Evolutionary conservation across 2,329 filamentous ascomycete genomes (phyloP).

Genomic region (Ophiocordyceps sinensis): DNA sequence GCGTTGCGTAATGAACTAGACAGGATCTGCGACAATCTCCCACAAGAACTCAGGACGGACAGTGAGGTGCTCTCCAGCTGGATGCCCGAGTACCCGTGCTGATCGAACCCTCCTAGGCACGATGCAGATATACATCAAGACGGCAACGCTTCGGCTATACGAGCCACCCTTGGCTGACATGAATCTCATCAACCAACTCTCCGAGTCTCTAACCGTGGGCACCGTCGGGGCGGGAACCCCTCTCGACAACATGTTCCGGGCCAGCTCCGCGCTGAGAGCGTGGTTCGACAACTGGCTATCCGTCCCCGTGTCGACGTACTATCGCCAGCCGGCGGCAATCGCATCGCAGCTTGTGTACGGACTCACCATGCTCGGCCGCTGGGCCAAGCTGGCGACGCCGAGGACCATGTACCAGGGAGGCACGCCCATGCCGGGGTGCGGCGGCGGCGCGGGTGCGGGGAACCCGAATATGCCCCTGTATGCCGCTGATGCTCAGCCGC

Average conservation of each 20-base stretch:
- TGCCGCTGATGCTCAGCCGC: conserved; percentile 10
- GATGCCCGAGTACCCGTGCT: neutral
- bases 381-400: conserved; percentile 30
- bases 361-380: conserved; percentile 34
- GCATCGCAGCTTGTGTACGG: conserved; percentile 33
- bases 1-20: conserved; percentile 32
- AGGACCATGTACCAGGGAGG: conserved; percentile 13
- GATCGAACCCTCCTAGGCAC: conserved; percentile 13
- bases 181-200: conserved; percentile 24
- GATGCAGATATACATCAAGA: conserved; percentile 24
- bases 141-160: conserved; percentile 27
- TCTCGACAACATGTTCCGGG: conserved; percentile 34
- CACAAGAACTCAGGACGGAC: conserved; percentile 20
- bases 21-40: conserved; percentile 21
- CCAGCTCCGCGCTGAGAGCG: conserved; percentile 27
- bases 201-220: conserved; percentile 24
- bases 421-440: conserved; percentile 12
- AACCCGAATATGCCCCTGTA: conserved; percentile 5
- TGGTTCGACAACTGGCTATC: conserved; percentile 36
- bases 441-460: conserved; percentile 5
- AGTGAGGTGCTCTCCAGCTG: conserved; percentile 13
- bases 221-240: conserved; percentile 23
- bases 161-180: conserved; percentile 31
- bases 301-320: conserved; percentile 27
- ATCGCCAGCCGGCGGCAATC: conserved; percentile 28